phyloP scores from a whole-genome alignment of 805 yeast genomes.

The Kregervanrija fluxuum region DNA sequence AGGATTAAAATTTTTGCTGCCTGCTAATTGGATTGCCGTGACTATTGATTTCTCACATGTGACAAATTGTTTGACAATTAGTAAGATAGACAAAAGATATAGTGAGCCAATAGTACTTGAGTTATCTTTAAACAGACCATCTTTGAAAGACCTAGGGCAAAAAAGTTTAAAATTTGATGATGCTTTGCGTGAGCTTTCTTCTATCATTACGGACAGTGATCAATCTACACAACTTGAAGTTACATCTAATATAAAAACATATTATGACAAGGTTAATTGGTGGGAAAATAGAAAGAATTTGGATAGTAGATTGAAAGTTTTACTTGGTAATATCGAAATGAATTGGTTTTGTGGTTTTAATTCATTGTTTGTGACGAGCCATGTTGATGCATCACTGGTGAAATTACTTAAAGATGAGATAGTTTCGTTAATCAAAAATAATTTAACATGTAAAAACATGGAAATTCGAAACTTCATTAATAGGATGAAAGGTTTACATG shows the following conservation, averaged over 20 bases:
- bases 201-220: conserved; percentile 57
- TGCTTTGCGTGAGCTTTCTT: conserved; percentile 38
- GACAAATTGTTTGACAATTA: conserved; percentile 51
- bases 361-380: conserved; percentile 45
- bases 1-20: conserved; percentile 24
- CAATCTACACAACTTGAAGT: conserved; percentile 46
- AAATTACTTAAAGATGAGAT: conserved; percentile 31
- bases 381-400: conserved; percentile 21
- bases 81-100: conserved; percentile 5
- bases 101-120: conserved; percentile 34
- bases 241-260: conserved; percentile 45
- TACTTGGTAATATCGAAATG: conserved; percentile 53
- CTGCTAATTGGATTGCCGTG: conserved; percentile 50
- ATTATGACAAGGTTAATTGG: conserved; percentile 64
- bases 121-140: conserved; percentile 51
- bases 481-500: conserved; percentile 2
- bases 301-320: conserved; percentile 45
- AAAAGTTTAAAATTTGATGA: conserved; percentile 35
- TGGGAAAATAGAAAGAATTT: conserved; percentile 63
- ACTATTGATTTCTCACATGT: conserved; percentile 52
- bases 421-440: conserved; percentile 32
- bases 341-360: conserved; percentile 75
- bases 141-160: conserved; percentile 37
- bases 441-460: conserved; percentile 39
- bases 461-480: conserved; percentile 8